Base-by-base conservation (phyloP, 1,284 basidiomycete genomes). In the Ganoderma lucidum region DNA sequence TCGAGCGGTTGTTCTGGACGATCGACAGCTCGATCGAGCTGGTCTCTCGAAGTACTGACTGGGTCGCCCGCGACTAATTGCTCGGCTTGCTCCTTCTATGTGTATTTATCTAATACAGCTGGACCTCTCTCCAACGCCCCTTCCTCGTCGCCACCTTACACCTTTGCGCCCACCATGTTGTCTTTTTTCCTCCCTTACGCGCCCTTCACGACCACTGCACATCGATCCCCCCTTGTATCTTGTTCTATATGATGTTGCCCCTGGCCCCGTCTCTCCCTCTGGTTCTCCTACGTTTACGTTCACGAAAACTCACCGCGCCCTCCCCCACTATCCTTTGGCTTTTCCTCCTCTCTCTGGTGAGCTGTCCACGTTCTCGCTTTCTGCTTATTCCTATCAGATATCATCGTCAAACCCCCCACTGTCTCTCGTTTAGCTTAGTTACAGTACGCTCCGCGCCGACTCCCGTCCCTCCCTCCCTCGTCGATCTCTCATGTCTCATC, bases 1-100 rank as follows among this genome's bases (percentile, higher is more conserved):
- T 93, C 32, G 96, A 98, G 79, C 87, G 93, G 61, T 80, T 95
- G 70, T 97, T 97, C 82, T 97, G 94, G 90, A 94, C 93, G 64
- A 91, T 91, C 67, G 94, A 96, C 76, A 91, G 93, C 78, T 93
- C 93, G 17, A 91, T 94, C 72, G 94, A 94, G 82, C 86, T 96
- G 74, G 91, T 91, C 70, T 88, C 90, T 63, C 86, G 93, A 73
- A 94, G 93, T 80, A 90, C 88, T 68, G 93, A 95, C 78, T 96
- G 94, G 94, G 86, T 95, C 61, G 87, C 90, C 32, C 86, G 92
- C 74, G 93, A 94, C 73, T 93, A 75, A 85, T 37, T 65, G 68
- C 66, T 15, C 64, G 42, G 61, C 4, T 51, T 60, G 59, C 63
- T 63, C 65, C 48, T 53, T 67, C 56, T 68, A 63, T 63, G 59